Evolutionary conservation across 2,329 filamentous ascomycete genomes (phyloP).

Genomic region (Venturiaceae sp.): DNA sequence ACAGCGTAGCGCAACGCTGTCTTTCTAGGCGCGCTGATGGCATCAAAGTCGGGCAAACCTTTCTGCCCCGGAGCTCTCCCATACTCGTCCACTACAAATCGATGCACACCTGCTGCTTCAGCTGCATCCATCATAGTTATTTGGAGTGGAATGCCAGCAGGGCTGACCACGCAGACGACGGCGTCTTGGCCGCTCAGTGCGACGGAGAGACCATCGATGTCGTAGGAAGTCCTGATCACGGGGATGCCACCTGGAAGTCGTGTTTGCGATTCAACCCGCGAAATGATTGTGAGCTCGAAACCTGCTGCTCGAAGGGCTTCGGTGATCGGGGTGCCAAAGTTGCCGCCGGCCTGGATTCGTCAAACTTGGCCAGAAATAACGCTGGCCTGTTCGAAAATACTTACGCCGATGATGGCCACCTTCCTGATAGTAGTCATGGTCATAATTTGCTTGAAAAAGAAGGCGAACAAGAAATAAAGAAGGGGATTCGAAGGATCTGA

Average conservation of each 20-base stretch:
- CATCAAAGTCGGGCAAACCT: too few species aligned
- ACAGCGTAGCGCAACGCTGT: too few species aligned
- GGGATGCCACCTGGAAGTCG: not conserved
- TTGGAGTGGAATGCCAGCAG: constrained; percentile 10
- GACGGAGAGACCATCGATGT: not conserved
- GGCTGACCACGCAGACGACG: constrained; percentile 11
- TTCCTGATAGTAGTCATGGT: not conserved
- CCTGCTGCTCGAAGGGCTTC: constrained; percentile 8
- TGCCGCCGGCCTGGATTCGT: too few species aligned
- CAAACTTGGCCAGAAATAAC: constrained; percentile 7
- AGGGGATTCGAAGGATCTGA: too few species aligned
- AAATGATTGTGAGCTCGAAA: constrained; percentile 6
- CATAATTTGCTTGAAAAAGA: too few species aligned
- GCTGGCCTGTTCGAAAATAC: not conserved
- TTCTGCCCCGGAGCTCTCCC: too few species aligned
- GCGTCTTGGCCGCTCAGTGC: constrained; percentile 13
- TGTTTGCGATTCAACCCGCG: not conserved
- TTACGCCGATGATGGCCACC: not conserved
- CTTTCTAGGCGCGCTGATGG: too few species aligned
- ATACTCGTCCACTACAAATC: constrained; percentile 11
- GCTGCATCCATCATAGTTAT: constrained; percentile 11
- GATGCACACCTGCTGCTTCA: constrained; percentile 10
- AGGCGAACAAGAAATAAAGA: too few species aligned
- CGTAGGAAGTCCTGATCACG: constrained; percentile 7
- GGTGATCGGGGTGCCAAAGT: constrained; percentile 14